These are phyloP conservation scores for Dicorynia guianensis DNA, from an alignment of 306 rosid genomes.

Conservation along the genomic window DNA sequence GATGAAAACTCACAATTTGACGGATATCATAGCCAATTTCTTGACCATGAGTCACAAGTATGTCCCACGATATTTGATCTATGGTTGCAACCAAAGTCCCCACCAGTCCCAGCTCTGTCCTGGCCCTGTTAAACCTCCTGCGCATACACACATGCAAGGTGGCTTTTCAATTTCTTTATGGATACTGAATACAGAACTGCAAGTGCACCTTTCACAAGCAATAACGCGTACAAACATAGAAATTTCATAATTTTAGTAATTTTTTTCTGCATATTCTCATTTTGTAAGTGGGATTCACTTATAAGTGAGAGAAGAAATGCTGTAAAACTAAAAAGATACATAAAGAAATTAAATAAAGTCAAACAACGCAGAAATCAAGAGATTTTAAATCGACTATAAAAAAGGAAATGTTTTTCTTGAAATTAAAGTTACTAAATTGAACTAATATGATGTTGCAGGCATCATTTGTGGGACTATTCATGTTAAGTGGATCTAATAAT, in stretches of 20 bases:
- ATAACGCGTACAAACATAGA: neutral
- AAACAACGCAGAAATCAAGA: too few species aligned
- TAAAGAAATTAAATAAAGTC: too few species aligned
- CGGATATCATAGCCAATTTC: constrained; percentile 67
- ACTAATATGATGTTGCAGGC: too few species aligned
- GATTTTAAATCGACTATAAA: too few species aligned
- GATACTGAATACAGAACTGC: neutral
- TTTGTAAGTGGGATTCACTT: too few species aligned
- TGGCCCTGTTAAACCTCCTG: constrained; percentile 61
- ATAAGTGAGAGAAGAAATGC: too few species aligned
- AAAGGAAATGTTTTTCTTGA: too few species aligned
- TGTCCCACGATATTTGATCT: constrained; percentile 69
- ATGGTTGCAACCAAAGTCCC: constrained; percentile 64
- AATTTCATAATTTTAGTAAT: too few species aligned
- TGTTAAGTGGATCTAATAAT: neutral
- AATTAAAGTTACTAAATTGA: too few species aligned
- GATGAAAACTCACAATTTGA: constrained; percentile 60
- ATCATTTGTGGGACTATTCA: too few species aligned
- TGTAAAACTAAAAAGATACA: too few species aligned
- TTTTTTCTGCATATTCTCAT: neutral
- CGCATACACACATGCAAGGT: constrained; percentile 3
- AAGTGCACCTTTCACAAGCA: neutral
- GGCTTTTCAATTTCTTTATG: neutral
- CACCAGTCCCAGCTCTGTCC: constrained; percentile 54
- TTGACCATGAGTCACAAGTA: constrained; percentile 60